phyloP scores from a whole-genome alignment of 2,329 filamentous ascomycete genomes.

The Aspergillus ruber region DNA sequence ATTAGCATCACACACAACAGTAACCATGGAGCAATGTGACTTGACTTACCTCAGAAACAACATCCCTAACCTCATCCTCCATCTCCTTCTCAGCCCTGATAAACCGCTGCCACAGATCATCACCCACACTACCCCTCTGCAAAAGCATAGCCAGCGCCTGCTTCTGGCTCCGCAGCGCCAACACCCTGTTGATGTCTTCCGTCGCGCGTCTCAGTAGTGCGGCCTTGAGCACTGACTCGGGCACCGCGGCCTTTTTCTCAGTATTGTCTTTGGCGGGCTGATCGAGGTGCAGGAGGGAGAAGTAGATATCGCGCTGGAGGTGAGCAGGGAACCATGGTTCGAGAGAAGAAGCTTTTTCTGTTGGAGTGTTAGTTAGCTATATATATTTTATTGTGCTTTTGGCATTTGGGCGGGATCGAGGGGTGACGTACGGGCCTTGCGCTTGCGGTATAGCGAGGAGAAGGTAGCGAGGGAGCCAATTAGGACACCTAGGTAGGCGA shows the following conservation, averaged over 20 bases:
- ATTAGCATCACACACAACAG: too few relatives aligned
- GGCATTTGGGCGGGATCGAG: neutral
- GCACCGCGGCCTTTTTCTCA: constrained; percentile 64
- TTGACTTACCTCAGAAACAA: constrained; percentile 72
- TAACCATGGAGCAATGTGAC: constrained; percentile 20
- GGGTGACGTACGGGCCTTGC: constrained; percentile 65
- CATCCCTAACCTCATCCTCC: constrained; percentile 90
- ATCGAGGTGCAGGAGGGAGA: constrained; percentile 79
- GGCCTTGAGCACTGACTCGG: constrained; percentile 79
- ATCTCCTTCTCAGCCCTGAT: constrained; percentile 92
- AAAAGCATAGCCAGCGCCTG: constrained; percentile 75
- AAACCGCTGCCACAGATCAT: constrained; percentile 93
- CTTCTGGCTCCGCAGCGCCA: constrained; percentile 83
- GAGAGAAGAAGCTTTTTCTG: constrained; percentile 73
- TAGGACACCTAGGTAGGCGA: constrained; percentile 84
- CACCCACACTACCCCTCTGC: constrained; percentile 86
- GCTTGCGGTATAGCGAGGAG: constrained; percentile 84
- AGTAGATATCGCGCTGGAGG: constrained; percentile 87
- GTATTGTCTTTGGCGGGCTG: constrained; percentile 46
- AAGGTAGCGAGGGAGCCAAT: constrained; percentile 86
- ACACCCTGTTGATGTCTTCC: constrained; percentile 87
- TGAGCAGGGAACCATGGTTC: constrained; percentile 93
- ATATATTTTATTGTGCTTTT: neutral
- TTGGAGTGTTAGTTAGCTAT: constrained; percentile 13
- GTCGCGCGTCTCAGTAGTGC: constrained; percentile 82